Conservation (phyloP, 192 early-diverging fungal species). For the Backusella westeae region DNA sequence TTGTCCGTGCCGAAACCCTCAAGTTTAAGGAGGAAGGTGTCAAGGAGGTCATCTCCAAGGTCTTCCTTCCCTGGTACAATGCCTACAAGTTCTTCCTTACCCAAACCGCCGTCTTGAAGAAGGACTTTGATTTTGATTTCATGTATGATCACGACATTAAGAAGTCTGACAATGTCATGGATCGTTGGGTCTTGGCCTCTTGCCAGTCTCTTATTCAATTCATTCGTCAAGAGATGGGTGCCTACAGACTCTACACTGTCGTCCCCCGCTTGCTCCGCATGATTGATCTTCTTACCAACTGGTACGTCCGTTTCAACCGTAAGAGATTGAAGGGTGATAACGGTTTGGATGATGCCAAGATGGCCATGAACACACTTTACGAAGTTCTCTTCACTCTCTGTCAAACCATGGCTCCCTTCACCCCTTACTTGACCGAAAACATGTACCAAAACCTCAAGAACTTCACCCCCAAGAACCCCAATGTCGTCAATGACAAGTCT, state of each 20-base stretch:
- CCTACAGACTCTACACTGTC: constrained; percentile 97
- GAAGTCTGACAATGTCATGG: constrained; percentile 92
- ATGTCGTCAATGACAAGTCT: constrained; percentile 72
- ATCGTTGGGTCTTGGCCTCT: constrained; percentile 95
- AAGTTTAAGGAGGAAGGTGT: constrained; percentile 97
- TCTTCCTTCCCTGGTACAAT: constrained; percentile 99
- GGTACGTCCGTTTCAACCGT: constrained; percentile 99
- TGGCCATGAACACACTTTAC: constrained; percentile 92
- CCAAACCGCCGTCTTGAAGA: constrained; percentile 87
- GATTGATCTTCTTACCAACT: constrained; percentile 96
- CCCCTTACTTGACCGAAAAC: constrained; percentile 94
- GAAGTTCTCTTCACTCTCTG: constrained; percentile 93
- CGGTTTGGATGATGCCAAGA: constrained; percentile 79
- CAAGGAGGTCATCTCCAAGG: constrained; percentile 90
- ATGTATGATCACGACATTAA: constrained; percentile 68
- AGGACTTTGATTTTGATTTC: constrained; percentile 80
- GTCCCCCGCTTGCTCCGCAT: constrained; percentile 86
- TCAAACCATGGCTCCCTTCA: constrained; percentile 94
- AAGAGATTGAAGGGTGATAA: constrained; percentile 95
- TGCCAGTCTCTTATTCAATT: constrained; percentile 93
- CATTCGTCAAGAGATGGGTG: constrained; percentile 89
- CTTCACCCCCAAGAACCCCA: constrained; percentile 60
- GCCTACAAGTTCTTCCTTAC: constrained; percentile 95
- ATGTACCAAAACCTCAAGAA: constrained; percentile 94
- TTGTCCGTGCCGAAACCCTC: constrained; percentile 93